These are phyloP conservation scores for Venturia asperata DNA, from an alignment of 2,329 filamentous ascomycete species.

Conservation along the genomic window DNA sequence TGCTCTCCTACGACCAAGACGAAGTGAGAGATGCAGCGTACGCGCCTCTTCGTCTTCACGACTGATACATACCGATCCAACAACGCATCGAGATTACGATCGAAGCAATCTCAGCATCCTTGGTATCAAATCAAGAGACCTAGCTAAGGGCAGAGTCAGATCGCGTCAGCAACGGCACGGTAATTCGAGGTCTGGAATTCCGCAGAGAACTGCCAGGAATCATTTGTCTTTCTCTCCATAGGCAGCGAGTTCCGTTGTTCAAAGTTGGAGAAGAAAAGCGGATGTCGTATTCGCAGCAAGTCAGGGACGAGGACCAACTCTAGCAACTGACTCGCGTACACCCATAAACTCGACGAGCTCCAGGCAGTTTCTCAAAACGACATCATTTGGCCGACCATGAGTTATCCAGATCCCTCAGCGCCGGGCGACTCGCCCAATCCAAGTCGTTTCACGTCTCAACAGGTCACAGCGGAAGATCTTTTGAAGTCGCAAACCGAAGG, in stretches of 20 bases:
- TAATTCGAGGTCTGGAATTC: background rate
- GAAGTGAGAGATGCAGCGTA: background rate
- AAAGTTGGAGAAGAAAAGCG: background rate
- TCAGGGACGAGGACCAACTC: background rate
- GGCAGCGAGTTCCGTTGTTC: background rate
- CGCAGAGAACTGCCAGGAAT: background rate
- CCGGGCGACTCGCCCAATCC: constrained; percentile 38
- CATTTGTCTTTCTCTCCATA: background rate
- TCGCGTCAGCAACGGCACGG: background rate
- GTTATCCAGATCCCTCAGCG: constrained; percentile 22
- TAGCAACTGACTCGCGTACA: background rate
- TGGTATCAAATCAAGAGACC: background rate
- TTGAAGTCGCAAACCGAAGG: constrained; percentile 84
- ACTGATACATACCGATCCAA: background rate
- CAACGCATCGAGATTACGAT: no score
- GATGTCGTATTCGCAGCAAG: background rate
- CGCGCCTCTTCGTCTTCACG: background rate
- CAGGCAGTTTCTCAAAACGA: background rate
- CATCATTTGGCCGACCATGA: background rate
- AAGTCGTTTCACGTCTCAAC: constrained; percentile 67
- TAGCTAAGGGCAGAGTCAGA: background rate
- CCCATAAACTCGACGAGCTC: background rate
- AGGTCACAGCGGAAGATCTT: constrained; percentile 69
- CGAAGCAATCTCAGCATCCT: background rate
- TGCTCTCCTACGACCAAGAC: background rate